Conservation (phyloP, 257 asterid species). For the Capsicum baccatum region DNA sequence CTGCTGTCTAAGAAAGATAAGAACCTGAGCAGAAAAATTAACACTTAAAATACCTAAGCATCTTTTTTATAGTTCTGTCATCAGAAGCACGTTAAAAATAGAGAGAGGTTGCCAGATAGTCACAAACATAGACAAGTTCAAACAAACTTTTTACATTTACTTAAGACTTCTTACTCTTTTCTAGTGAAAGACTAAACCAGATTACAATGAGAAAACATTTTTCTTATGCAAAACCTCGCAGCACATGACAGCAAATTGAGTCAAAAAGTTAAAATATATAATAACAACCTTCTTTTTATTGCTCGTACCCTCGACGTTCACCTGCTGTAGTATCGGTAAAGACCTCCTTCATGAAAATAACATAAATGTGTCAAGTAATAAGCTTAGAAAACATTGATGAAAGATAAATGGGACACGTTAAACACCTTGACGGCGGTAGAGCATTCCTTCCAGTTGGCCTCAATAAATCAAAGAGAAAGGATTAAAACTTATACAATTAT, state of each 20-base stretch:
- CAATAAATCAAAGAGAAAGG: slow-evolving; percentile 40
- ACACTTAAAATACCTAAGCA: slow-evolving; percentile 24
- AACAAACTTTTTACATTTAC: not conserved
- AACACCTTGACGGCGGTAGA: slow-evolving; percentile 61
- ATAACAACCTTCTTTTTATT: slow-evolving; percentile 31
- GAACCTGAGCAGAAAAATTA: not conserved
- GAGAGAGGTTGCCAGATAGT: not conserved
- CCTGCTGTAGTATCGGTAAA: slow-evolving; percentile 21
- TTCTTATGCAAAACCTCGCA: slow-evolving; percentile 19
- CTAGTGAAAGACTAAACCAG: slow-evolving; percentile 19
- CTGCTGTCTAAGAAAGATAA: slow-evolving; percentile 28
- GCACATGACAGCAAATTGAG: slow-evolving; percentile 32
- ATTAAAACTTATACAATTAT: slow-evolving; percentile 16
- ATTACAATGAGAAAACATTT: slow-evolving; percentile 14
- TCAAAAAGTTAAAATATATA: not conserved
- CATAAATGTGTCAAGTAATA: slow-evolving; percentile 34
- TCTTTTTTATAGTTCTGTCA: slow-evolving; percentile 25
- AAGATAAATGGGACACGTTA: slow-evolving; percentile 9
- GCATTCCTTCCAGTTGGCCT: slow-evolving; percentile 58
- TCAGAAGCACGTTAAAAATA: slow-evolving; percentile 3
- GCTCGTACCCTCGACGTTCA: not conserved
- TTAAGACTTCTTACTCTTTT: not conserved
- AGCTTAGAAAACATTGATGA: slow-evolving; percentile 30
- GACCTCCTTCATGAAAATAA: slow-evolving; percentile 34
- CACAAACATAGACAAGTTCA: slow-evolving; percentile 22